These are phyloP conservation scores for Graphilbum sp. DNA, from an alignment of 2,329 filamentous ascomycete genomes.

Conservation along the genomic window DNA sequence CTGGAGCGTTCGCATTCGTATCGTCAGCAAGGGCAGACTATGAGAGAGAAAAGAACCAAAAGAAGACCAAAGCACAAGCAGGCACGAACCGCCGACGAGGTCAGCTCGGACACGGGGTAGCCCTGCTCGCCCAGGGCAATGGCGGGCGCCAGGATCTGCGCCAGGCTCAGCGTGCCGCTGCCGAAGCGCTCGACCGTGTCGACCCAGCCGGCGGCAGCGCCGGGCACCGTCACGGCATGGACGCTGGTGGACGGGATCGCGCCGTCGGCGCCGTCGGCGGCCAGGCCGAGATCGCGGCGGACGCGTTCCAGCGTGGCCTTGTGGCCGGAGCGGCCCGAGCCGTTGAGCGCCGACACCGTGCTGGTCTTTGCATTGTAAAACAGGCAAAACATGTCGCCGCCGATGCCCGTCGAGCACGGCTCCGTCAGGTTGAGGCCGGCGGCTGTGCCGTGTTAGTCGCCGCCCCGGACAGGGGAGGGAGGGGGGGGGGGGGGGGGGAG, in stretches of 20 bases:
- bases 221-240: constrained; percentile 74
- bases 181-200: constrained; percentile 81
- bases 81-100: constrained; percentile 46
- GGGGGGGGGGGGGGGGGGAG: too few relatives aligned
- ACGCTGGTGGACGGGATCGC: constrained; percentile 49
- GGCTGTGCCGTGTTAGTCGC: constrained; percentile 29
- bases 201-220: constrained; percentile 84
- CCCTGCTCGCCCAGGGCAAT: constrained; percentile 77
- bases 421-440: constrained; percentile 89
- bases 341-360: constrained; percentile 76
- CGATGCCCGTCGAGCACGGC: constrained; percentile 83
- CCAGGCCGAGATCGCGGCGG: constrained; percentile 50
- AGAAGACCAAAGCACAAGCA: background rate
- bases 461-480: background rate
- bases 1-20: too few relatives aligned
- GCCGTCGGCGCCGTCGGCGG: constrained; percentile 27
- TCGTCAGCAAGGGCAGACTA: background rate
- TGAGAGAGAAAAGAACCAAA: background rate
- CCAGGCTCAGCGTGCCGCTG: constrained; percentile 64
- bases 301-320: constrained; percentile 55
- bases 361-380: constrained; percentile 75
- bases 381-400: constrained; percentile 92
- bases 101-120: constrained; percentile 74
- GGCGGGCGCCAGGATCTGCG: constrained; percentile 65
- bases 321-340: constrained; percentile 67